Base-by-base conservation (phyloP, 2,329 filamentous ascomycete species). In the Colletotrichum caudatum region DNA sequence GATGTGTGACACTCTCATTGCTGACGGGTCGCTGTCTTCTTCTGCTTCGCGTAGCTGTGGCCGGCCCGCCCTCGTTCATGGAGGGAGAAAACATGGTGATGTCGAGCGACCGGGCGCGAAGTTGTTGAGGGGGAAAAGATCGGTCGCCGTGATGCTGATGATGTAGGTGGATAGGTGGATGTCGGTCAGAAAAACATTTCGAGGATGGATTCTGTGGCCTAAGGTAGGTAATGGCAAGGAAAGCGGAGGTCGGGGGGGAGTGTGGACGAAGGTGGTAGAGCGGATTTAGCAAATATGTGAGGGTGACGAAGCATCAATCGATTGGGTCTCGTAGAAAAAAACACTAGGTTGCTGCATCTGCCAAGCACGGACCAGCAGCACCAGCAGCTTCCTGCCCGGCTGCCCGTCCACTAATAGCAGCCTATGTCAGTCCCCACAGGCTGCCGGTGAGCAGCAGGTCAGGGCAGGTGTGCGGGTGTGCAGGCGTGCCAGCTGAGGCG, bases 21-120 rank as follows among this genome's bases (percentile, higher is more conserved):
- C 85, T 89, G 76, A 83, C 79, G 62, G 89, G 89, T 69, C 90
- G 87, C 79, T 89, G 89, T 69, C 90, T 87, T 72, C 90, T 86
- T 71, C 90, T 88, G 76, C 88, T 89, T 74, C 89, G 86, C 65
- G 88, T 89, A 64, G 87, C 85, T 74, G 84, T 87, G 76, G 86
- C 85, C 39, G 88, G 85, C 75, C 86, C 86, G 76, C 85, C 84
- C 74, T 86, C 84, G 74, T 83, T 83, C 73, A 82, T 78, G 58
- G 87, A 82, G 58, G 89, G 84, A 65, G 88, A 89, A 81, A 92
- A 92, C 90, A 92, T 91, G 79, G 74, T 77, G 77, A 58, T 57
- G 72, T 59, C 66, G 50, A 72, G 63, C 64, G 66, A 72, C 72
- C 71, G 61, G 37, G 65, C 66, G 66, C 69, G 48, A 65, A 37